Percentiles rank a stretch among this genome's conserved stretches.
Evolutionary conservation across 2,329 filamentous ascomycete species (phyloP).

Genomic region (Diaporthe vaccinii): DNA sequence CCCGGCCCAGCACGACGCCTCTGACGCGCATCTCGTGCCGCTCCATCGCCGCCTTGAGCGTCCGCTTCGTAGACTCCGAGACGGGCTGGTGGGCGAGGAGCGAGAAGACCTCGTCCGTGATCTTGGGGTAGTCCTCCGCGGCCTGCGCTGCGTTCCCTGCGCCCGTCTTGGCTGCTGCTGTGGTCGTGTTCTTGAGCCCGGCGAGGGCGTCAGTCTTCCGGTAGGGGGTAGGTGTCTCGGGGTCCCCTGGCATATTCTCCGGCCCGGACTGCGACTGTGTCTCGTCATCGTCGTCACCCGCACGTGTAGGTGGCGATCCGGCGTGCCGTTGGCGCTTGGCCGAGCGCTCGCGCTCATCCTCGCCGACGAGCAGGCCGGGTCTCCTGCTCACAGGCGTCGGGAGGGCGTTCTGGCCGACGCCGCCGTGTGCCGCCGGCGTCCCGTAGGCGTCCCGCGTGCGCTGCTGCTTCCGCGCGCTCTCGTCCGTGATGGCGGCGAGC

Average conservation of each 20-base stretch:
- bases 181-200: not conserved
- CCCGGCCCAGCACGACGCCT: conserved; percentile 74
- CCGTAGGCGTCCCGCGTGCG: conserved; percentile 40
- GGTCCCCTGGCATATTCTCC: not conserved
- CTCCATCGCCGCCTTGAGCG: conserved; percentile 61
- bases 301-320: not conserved
- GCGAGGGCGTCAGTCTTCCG: conserved; percentile 35
- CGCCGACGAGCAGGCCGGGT: conserved; percentile 36
- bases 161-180: conserved; percentile 36
- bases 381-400: conserved; percentile 49
- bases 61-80: conserved; percentile 51
- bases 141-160: not conserved
- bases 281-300: not conserved
- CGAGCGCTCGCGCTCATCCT: conserved; percentile 36
- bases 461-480: conserved; percentile 49
- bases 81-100: conserved; percentile 62
- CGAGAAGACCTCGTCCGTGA: conserved; percentile 63
- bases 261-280: not conserved
- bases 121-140: conserved; percentile 48
- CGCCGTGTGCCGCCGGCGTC: conserved; percentile 47
- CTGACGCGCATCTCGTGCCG: conserved; percentile 69
- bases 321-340: conserved; percentile 38
- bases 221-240: conserved; percentile 37
- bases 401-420: conserved; percentile 41
- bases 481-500: conserved; percentile 53